Evolutionary conservation across 2,329 filamentous ascomycete genomes (phyloP).

Genomic region (Neonectria coccinea): DNA sequence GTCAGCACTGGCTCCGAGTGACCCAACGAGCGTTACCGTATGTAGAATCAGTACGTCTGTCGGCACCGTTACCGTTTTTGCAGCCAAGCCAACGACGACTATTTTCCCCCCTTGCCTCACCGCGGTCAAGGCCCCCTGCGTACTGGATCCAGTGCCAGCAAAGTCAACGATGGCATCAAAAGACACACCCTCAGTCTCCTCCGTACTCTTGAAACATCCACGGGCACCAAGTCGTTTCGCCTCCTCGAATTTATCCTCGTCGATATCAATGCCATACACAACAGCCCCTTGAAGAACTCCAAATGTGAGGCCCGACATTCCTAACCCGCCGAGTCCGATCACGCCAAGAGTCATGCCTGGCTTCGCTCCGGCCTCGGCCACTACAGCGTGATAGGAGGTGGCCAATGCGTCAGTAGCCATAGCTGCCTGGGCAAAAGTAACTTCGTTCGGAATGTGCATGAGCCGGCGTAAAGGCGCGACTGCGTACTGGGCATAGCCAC

Average conservation of each 20-base stretch:
- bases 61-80: no score
- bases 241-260: not conserved
- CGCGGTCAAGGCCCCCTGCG: no score
- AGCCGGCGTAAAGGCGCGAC: not conserved
- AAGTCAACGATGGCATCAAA: no score
- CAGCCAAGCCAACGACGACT: no score
- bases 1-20: no score
- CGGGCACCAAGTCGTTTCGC: no score
- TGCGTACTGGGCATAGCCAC: constrained; percentile 21
- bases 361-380: constrained; percentile 1
- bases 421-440: constrained; percentile 20
- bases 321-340: constrained; percentile 20
- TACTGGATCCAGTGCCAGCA: no score
- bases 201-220: no score
- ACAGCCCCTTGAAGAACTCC: constrained; percentile 6
- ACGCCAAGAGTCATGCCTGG: constrained; percentile 7
- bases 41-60: no score
- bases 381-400: constrained; percentile 17
- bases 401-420: constrained; percentile 22
- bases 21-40: no score
- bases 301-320: constrained; percentile 12
- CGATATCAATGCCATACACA: constrained; percentile 24
- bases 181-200: no score
- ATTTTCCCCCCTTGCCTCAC: no score
- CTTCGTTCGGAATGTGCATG: constrained; percentile 11